A percentile compares a stretch with the other conserved stretches of the same genome.
phyloP scores from a whole-genome alignment of 129 eudicot species.

The Solidago caesia region DNA sequence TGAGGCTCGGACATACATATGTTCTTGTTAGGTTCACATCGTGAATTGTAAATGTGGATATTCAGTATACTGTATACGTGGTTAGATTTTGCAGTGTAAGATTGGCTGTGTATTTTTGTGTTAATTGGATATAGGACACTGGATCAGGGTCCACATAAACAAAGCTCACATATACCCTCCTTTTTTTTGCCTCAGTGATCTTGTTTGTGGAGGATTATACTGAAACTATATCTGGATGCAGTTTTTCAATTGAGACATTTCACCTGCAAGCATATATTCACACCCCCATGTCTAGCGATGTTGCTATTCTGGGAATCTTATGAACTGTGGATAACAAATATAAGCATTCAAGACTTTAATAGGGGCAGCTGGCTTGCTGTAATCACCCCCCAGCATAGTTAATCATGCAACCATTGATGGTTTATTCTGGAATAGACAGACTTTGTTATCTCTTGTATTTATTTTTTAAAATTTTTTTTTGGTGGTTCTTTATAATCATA shows the following conservation, averaged over 20 bases:
- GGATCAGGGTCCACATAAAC: neutral
- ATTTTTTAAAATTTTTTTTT: neutral
- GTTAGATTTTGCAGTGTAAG: slow-evolving; percentile 14
- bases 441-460: too few species aligned
- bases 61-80: neutral
- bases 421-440: too few species aligned
- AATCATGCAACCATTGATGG: neutral
- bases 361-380: neutral
- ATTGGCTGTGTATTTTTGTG: neutral
- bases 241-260: neutral
- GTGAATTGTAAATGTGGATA: slow-evolving; percentile 16
- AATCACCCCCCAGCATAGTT: neutral
- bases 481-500: neutral
- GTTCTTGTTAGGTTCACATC: neutral
- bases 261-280: neutral
- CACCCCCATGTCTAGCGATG: neutral
- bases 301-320: neutral
- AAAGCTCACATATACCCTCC: neutral
- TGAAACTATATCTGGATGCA: neutral
- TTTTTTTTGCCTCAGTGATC: neutral
- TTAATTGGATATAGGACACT: slow-evolving; percentile 5
- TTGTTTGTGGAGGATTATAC: slow-evolving; percentile 9
- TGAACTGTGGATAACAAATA: neutral
- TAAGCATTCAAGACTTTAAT: neutral
- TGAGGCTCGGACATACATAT: slow-evolving; percentile 2